These are phyloP conservation scores for Lanzia echinophila DNA, from an alignment of 2,329 filamentous ascomycete species.

Conservation along the genomic window DNA sequence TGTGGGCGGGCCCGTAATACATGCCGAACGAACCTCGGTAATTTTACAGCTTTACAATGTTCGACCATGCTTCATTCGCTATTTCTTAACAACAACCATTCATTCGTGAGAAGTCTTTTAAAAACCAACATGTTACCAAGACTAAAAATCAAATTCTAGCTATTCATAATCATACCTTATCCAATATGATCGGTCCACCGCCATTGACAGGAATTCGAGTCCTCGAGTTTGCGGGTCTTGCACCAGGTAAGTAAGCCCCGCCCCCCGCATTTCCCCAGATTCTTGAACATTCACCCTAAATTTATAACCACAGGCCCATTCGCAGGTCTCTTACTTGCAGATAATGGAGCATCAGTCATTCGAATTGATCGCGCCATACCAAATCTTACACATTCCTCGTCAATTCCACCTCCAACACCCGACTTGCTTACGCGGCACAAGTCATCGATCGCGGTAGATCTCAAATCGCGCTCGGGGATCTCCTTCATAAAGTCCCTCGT, in stretches of 20 bases:
- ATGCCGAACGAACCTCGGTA: too few relatives aligned
- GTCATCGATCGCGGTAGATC: conserved; percentile 69
- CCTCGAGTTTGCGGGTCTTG: conserved; percentile 58
- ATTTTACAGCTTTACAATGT: too few relatives aligned
- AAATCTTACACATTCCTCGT: conserved; percentile 35
- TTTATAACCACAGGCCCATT: conserved; percentile 59
- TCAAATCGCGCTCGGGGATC: conserved; percentile 61
- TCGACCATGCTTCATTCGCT: too few relatives aligned
- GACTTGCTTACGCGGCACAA: conserved; percentile 81
- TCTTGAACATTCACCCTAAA: neutral
- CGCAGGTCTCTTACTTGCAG: conserved; percentile 79
- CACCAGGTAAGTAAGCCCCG: conserved; percentile 43
- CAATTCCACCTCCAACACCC: conserved; percentile 42
- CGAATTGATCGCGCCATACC: conserved; percentile 67
- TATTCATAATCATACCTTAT: neutral
- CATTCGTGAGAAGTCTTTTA: too few relatives aligned
- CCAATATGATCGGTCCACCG: conserved; percentile 24
- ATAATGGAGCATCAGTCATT: conserved; percentile 81
- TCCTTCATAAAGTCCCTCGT: conserved; percentile 61
- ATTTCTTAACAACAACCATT: too few relatives aligned
- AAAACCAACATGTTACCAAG: too few relatives aligned
- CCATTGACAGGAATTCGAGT: conserved; percentile 54
- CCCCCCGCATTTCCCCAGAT: conserved; percentile 35
- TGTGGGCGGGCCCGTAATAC: too few relatives aligned
- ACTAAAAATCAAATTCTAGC: too few relatives aligned